Evolutionary conservation across 345 rosid genomes (phyloP), one percentile per base, ranked within the genome.

Genomic region (Physaria fendleri): DNA sequence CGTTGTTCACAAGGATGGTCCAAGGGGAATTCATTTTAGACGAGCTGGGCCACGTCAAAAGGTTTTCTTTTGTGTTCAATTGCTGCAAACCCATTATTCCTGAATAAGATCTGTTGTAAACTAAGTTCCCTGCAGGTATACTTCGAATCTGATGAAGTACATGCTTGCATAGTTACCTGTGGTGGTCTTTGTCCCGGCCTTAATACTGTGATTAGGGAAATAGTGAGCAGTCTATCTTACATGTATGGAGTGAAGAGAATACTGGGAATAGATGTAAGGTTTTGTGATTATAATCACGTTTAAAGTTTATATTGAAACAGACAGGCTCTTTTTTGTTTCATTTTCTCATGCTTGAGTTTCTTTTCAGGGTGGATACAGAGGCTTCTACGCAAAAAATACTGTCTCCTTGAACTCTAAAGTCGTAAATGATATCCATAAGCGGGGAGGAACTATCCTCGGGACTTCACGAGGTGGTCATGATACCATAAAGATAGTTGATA

Each of bases 1-100:
- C 35, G 83, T 89, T 68, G 91, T 82, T 51, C 95, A 82, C 67
- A 82, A 84, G 71, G 80, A 78, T 42, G 42, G 85, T 46, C 83
- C 85, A 1, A 84, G 95, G 55, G 97, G 97, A 2, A 64, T 66
- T 65, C 97, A 89, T 77, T 89, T 89, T 71, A 74, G 92, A 30
- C 84, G 97, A 13, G 97, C 95, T 21, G 91, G 97, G 48, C 91
- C 97, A 25, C 95, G 97, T 5, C 91, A 89, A 71, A 86, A 78
- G 89, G 97, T 89, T 51, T 45, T 22, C 1, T 2, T 8, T 2
- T 68, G 28, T 38, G 18, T n/a, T 2, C 3, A 4, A 4, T 42
- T 50, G 35, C 24, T 53, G 32, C 30, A n/a, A 3, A 17, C 1
- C 22, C 16, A 5, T 44, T 6, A 20, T 11, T 30, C 22, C 52